A percentile compares a stretch with the other conserved stretches of the same genome.
phyloP scores from a whole-genome alignment of 2,329 filamentous ascomycete species.

The Fusarium sp. region DNA sequence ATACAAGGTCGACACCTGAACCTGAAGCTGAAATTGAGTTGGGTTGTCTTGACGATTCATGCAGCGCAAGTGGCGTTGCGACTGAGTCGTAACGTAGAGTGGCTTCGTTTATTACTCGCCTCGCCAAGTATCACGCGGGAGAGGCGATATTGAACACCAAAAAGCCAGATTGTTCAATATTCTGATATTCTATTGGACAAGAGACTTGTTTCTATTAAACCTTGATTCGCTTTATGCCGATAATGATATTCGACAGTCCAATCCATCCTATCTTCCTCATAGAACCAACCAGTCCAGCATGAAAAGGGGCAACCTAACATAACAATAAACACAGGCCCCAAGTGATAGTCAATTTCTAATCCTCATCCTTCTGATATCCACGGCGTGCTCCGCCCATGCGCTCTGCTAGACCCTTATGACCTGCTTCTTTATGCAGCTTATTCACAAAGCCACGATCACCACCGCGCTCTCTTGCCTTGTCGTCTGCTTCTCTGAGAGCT shows the following conservation, averaged over 20 bases:
- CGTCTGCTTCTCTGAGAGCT: constrained; percentile 73
- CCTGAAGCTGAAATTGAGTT: neutral
- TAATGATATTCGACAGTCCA: neutral
- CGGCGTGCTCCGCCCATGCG: constrained; percentile 62
- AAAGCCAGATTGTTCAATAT: neutral
- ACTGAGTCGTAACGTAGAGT: neutral
- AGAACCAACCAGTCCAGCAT: neutral
- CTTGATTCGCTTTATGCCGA: neutral
- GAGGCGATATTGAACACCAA: neutral
- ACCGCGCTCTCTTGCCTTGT: constrained; percentile 70
- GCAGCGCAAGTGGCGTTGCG: neutral
- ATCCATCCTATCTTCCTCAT: neutral
- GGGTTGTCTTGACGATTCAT: neutral
- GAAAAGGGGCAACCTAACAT: neutral
- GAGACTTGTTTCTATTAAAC: neutral
- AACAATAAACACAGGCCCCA: neutral
- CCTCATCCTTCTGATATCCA: constrained; percentile 59
- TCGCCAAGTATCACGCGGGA: neutral
- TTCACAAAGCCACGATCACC: constrained; percentile 74
- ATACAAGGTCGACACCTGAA: neutral
- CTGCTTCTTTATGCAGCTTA: constrained; percentile 69
- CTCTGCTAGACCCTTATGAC: constrained; percentile 62
- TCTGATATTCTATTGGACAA: neutral
- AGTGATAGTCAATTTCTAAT: constrained; percentile 42
- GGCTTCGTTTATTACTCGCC: constrained; percentile 4